Base-by-base conservation (phyloP, 176 grass and related monocot genomes). In the Juncus inflexus region DNA sequence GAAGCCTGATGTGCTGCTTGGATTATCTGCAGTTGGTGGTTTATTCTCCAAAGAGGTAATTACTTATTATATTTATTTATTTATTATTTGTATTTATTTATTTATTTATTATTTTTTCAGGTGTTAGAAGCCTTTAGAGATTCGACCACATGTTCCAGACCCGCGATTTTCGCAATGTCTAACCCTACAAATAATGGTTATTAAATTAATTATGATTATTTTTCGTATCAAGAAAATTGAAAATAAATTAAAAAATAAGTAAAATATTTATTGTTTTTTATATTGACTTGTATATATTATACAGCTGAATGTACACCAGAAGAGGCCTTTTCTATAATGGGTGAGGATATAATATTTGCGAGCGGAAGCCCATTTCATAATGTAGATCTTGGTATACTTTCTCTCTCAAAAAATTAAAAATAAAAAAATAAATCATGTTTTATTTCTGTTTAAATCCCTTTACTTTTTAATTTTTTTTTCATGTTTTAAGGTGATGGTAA, bases 11-110 rank as follows among this genome's bases (percentile, higher is more conserved):
- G 94, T 91, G 66, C 74, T 97, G 62, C 94, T 97, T 86, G 94
- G 88, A 82, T 78, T 97, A 86, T 91, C 94, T 80, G 94, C 94
- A 61, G 88, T 97, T 82, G 94, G 88, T 75, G 94, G 94, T 74
- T 79, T 91, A 67, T 97, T 91, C 80, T 97, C 88, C 3, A 79
- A 81, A 41, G 88, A 97, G 87, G 94, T 97, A 86, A 63, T 51
- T 47, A 64, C 58, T 6, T 63, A 10, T 62, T 65, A 74, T 51
- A 9, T 40, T 76, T 12, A 36, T 40, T 76, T 12, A 36, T 49
- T n/a, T 52, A 55, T 71, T 55, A 10, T 58, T 36, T 49, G 53
- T 57, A 37, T 19, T 12, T 57, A 10, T 12, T 54, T 12, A 47
- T 6, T 36, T 19, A n/a, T n/a, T 50, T 35, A 10, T 54, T 74